A percentile compares a stretch with the other conserved stretches of the same genome.
Evolutionary conservation across 1,284 basidiomycete genomes (phyloP).

Genomic region (Fomes fomentarius): DNA sequence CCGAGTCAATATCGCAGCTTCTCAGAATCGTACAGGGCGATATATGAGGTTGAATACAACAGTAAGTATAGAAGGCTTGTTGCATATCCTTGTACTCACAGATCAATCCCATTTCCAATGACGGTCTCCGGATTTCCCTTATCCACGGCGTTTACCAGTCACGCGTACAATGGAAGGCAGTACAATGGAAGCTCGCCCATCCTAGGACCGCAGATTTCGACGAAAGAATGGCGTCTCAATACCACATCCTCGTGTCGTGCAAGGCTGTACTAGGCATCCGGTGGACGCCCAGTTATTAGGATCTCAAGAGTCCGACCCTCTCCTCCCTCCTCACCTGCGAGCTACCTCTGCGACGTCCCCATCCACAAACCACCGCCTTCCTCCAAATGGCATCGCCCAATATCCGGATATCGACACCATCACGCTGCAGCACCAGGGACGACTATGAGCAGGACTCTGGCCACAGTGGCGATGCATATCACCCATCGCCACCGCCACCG

Average conservation of each 20-base stretch:
- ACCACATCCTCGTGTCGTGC: neutral
- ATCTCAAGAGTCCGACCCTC: neutral
- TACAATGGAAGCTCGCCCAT: neutral
- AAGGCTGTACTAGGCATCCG: slow-evolving; percentile 3
- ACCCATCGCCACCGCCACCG: neutral
- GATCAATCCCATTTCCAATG: too few relatives aligned
- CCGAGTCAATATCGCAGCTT: too few relatives aligned
- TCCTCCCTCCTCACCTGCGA: neutral
- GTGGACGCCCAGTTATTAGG: neutral
- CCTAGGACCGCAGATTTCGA: neutral
- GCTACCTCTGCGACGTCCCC: neutral
- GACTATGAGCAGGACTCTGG: too few relatives aligned
- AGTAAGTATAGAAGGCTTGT: too few relatives aligned
- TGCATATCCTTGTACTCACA: neutral
- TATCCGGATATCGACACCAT: neutral
- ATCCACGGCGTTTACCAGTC: neutral
- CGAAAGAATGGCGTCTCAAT: too few relatives aligned
- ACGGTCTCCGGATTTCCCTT: too few relatives aligned
- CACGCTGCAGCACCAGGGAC: neutral
- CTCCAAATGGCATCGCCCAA: neutral
- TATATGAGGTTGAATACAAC: too few relatives aligned
- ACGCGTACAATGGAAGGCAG: neutral
- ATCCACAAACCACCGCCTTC: neutral
- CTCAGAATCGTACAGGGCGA: too few relatives aligned
- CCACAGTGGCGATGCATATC: neutral